Percentiles rank a stretch among this genome's conserved stretches.
These are phyloP conservation scores for Spathaspora passalidarum DNA, from an alignment of 805 yeast species.

Conservation along the genomic window DNA sequence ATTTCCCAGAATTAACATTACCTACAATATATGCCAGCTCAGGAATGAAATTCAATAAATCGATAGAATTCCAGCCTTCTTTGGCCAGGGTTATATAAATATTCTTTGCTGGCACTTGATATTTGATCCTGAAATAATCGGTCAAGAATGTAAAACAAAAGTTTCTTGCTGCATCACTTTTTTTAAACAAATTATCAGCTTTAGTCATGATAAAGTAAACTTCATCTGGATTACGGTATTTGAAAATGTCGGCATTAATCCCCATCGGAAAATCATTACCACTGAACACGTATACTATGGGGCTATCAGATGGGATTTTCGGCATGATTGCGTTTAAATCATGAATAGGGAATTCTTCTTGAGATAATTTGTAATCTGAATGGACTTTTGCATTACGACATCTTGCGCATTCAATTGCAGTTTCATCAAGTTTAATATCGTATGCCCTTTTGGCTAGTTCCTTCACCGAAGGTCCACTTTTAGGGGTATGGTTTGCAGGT, in stretches of 20 bases:
- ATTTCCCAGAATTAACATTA: slow-evolving; percentile 67
- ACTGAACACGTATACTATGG: slow-evolving; percentile 59
- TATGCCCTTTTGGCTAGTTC: background rate
- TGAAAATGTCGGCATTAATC: slow-evolving; percentile 34
- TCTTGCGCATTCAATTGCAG: slow-evolving; percentile 44
- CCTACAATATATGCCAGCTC: slow-evolving; percentile 55
- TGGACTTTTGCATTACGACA: slow-evolving; percentile 53
- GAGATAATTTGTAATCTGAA: slow-evolving; percentile 26
- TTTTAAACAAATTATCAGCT: slow-evolving; percentile 42
- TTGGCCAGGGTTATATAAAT: slow-evolving; percentile 52
- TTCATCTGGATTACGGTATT: slow-evolving; percentile 29
- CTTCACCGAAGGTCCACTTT: background rate
- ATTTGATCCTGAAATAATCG: slow-evolving; percentile 30
- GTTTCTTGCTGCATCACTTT: slow-evolving; percentile 20
- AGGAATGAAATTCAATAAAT: slow-evolving; percentile 36
- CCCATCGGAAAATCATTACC: slow-evolving; percentile 73
- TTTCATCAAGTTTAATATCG: slow-evolving; percentile 1
- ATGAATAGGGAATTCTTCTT: slow-evolving; percentile 31
- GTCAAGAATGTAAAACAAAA: slow-evolving; percentile 27
- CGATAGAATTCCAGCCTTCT: slow-evolving; percentile 46
- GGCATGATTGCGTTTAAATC: slow-evolving; percentile 17
- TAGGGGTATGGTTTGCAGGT: background rate
- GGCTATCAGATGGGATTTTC: slow-evolving; percentile 42
- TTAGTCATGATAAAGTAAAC: slow-evolving; percentile 43
- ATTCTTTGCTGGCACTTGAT: slow-evolving; percentile 31